Evolutionary conservation across 139 green algal species (phyloP), one percentile per base, ranked within the genome.

Genomic region (Pleodorina starrii): DNA sequence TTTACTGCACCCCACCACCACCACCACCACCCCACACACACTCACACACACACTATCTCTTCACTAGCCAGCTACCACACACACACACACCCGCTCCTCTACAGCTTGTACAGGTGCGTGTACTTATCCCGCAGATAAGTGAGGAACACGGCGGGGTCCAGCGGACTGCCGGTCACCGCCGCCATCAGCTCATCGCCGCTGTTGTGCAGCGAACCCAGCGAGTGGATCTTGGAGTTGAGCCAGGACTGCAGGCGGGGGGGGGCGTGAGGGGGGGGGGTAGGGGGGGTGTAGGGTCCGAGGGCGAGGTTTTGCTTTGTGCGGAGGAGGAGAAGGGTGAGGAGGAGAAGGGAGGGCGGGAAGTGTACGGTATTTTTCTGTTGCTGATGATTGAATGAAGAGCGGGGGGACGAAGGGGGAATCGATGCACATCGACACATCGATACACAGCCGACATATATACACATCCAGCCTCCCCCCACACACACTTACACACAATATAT

Each of bases 221-320:
- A 76, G 92, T 99, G 97, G 21, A 99, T 92, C 21, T 97, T 96
- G 40, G 94, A 84, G 38, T 96, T 96, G 42, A 99, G 92, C 96
- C 96, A 99, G 7, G 80, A 68, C 90, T 95, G 87, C 12, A 68
- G 36, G 51, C 6, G 35, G 19, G 43, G 29, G 12, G 48, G 12
- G 9, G 46, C 14, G 43, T 63, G 54, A 29, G 57, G 32, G 54
- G 5, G 40, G 51, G 29, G 36, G 11, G 71, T 9, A 14, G 32
- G 38, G 40, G 9, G 46, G 36, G 46, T 32, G 16, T 23, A 73
- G 63, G 48, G 48, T 3, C 16, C 6, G 27, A 73, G 29, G 63
- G 16, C 21, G 63, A 5, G 63, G 2, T 6, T 19, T 19, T 11
- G 63, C 21, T 14, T n/a, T 36, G 2, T 36, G 27, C 27, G 5